Conservation (phyloP, 2,329 filamentous ascomycete species). For the Chaetomiaceae sp. region DNA sequence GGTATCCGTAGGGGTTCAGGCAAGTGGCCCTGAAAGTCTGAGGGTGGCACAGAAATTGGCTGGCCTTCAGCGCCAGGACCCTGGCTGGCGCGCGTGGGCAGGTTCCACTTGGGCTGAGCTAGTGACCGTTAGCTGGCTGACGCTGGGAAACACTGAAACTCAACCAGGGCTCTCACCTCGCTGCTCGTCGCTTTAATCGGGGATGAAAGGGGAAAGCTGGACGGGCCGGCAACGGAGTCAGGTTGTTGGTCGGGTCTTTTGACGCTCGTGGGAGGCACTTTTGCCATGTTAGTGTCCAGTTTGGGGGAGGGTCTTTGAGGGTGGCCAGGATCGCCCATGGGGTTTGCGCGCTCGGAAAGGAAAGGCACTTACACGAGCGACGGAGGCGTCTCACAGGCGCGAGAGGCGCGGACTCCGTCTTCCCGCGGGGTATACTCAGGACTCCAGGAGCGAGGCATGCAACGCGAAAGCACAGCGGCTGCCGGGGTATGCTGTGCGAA, state of each 20-base stretch:
- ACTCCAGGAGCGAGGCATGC: not conserved
- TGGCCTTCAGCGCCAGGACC: constrained; percentile 6
- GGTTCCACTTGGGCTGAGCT: constrained; percentile 8
- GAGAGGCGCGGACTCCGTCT: not conserved
- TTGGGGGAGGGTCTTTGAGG: too few species aligned
- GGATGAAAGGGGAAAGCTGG: not conserved
- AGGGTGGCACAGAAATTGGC: constrained; percentile 20
- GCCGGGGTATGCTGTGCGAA: not conserved
- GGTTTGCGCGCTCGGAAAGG: not conserved
- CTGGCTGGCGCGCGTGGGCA: not conserved
- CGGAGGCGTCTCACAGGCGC: not conserved
- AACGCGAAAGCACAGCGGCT: not conserved
- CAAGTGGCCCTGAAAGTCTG: constrained; percentile 15
- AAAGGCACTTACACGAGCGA: constrained; percentile 9
- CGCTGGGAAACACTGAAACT: not conserved
- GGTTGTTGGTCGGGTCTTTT: not conserved
- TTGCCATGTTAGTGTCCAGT: not conserved
- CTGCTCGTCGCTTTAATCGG: not conserved
- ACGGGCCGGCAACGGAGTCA: not conserved
- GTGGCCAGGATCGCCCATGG: too few species aligned
- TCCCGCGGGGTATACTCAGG: not conserved
- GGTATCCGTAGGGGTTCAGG: constrained; percentile 15
- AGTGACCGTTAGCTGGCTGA: constrained; percentile 9
- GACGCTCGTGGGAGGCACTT: not conserved
- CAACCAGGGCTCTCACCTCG: not conserved